A percentile compares a stretch with the other conserved stretches of the same genome.
Conservation (phyloP, 1,284 basidiomycete genomes). For the Ustilago loliicola region DNA sequence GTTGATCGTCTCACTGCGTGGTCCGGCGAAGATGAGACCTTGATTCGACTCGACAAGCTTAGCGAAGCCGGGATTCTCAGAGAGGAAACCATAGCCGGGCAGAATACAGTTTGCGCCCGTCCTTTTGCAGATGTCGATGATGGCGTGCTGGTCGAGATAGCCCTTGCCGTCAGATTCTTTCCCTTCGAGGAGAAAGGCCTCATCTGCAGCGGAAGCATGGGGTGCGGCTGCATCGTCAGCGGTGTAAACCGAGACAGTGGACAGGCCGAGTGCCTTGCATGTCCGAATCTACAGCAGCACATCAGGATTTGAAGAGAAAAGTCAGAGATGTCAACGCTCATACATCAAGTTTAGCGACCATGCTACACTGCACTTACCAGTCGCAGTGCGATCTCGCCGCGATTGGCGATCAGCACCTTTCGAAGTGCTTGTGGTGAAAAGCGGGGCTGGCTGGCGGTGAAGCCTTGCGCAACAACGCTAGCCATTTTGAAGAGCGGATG, state of each 20-base stretch:
- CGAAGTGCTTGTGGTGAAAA: conserved; percentile 21
- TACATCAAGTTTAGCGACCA: background rate
- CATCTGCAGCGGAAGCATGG: conserved; percentile 67
- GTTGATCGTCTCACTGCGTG: conserved; percentile 74
- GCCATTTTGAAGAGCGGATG: conserved; percentile 8
- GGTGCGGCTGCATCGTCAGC: conserved; percentile 74
- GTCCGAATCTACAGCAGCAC: conserved; percentile 71
- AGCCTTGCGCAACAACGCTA: conserved; percentile 8
- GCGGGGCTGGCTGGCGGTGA: conserved; percentile 24
- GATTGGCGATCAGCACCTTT: conserved; percentile 72
- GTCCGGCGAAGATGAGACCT: conserved; percentile 78
- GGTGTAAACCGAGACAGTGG: conserved; percentile 76
- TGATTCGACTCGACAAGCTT: conserved; percentile 72
- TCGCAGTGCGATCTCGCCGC: conserved; percentile 76
- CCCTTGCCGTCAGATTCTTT: conserved; percentile 72
- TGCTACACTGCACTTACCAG: conserved; percentile 63
- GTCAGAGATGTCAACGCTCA: background rate
- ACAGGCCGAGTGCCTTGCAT: conserved; percentile 73
- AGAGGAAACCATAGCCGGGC: conserved; percentile 79
- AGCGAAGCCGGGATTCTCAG: conserved; percentile 72
- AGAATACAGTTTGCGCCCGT: conserved; percentile 71
- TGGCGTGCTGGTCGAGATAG: conserved; percentile 35
- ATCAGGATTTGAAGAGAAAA: background rate
- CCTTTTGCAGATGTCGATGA: conserved; percentile 30
- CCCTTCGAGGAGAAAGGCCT: conserved; percentile 23